Conservation (phyloP, 257 asterid species). For the Salvia rosmarinus region DNA sequence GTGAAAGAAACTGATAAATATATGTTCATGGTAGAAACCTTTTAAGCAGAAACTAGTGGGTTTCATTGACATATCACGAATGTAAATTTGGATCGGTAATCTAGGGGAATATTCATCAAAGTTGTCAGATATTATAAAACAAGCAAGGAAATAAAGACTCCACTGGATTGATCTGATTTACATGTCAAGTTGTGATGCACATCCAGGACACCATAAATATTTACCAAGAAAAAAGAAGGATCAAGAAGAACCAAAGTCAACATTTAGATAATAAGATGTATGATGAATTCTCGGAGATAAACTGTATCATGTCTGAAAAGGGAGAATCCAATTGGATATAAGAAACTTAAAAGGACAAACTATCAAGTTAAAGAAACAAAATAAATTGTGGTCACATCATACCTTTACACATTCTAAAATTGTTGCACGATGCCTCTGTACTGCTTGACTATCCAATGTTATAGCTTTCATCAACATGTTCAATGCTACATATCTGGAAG, state of each 20-base stretch:
- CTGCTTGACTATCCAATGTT: slow-evolving; percentile 94
- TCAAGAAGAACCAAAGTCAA: slow-evolving; percentile 20
- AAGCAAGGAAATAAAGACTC: slow-evolving; percentile 7
- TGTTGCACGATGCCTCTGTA: slow-evolving; percentile 97
- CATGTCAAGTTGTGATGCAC: not conserved
- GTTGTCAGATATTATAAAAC: slow-evolving; percentile 5
- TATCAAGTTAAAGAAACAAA: slow-evolving; percentile 10
- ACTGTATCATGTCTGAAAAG: slow-evolving; percentile 23
- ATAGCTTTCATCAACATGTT: slow-evolving; percentile 98
- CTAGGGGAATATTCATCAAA: not conserved
- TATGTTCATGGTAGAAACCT: not conserved
- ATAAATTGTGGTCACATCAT: slow-evolving; percentile 20
- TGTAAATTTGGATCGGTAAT: slow-evolving; percentile 19
- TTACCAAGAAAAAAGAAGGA: not conserved
- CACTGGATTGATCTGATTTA: slow-evolving; percentile 19
- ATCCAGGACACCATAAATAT: not conserved
- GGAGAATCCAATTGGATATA: slow-evolving; percentile 18
- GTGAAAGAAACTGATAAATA: slow-evolving; percentile 21
- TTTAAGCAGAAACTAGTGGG: slow-evolving; percentile 14
- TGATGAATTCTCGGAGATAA: slow-evolving; percentile 3
- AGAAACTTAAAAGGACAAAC: slow-evolving; percentile 20
- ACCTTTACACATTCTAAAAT: slow-evolving; percentile 99
- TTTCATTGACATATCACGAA: slow-evolving; percentile 12
- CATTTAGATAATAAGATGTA: slow-evolving; percentile 7
- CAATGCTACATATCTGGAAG: slow-evolving; percentile 91